A percentile compares a stretch with the other conserved stretches of the same genome.
phyloP scores from a whole-genome alignment of 176 grass and related monocot species.

The Otatea glauca region DNA sequence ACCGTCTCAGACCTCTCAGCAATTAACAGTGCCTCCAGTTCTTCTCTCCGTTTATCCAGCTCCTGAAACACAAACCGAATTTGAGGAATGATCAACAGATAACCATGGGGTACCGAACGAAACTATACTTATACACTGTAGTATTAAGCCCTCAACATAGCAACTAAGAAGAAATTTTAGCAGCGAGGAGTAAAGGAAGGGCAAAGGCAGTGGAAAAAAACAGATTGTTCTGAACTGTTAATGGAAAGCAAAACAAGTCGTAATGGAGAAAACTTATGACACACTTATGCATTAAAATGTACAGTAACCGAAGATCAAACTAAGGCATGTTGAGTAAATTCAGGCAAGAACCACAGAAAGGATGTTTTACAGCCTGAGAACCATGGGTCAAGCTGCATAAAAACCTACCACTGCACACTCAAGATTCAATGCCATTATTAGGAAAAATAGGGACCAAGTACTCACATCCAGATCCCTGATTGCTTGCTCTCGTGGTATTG shows the following conservation, averaged over 20 bases:
- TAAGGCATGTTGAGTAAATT: neutral
- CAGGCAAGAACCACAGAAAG: neutral
- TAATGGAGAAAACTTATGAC: slow-evolving; percentile 4
- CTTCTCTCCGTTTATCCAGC: slow-evolving; percentile 78
- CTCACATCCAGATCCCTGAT: slow-evolving; percentile 77
- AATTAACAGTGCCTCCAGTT: slow-evolving; percentile 82
- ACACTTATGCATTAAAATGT: neutral
- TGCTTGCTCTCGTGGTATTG: slow-evolving; percentile 75
- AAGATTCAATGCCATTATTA: slow-evolving; percentile 15
- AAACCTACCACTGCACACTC: neutral
- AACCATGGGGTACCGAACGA: neutral
- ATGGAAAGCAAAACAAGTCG: neutral
- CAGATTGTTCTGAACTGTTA: neutral
- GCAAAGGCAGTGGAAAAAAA: neutral
- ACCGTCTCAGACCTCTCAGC: slow-evolving; percentile 53
- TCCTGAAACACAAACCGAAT: slow-evolving; percentile 62
- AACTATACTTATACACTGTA: neutral
- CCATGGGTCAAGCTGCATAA: slow-evolving; percentile 13
- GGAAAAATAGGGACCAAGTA: slow-evolving; percentile 28
- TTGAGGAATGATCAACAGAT: neutral
- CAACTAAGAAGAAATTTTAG: slow-evolving; percentile 6
- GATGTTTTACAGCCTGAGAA: neutral
- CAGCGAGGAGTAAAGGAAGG: neutral
- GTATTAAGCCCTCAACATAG: neutral
- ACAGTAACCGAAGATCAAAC: neutral